A percentile compares a stretch with the other conserved stretches of the same genome.
Conservation (phyloP, 208 protist species). For the Novymonas esmeraldas region DNA sequence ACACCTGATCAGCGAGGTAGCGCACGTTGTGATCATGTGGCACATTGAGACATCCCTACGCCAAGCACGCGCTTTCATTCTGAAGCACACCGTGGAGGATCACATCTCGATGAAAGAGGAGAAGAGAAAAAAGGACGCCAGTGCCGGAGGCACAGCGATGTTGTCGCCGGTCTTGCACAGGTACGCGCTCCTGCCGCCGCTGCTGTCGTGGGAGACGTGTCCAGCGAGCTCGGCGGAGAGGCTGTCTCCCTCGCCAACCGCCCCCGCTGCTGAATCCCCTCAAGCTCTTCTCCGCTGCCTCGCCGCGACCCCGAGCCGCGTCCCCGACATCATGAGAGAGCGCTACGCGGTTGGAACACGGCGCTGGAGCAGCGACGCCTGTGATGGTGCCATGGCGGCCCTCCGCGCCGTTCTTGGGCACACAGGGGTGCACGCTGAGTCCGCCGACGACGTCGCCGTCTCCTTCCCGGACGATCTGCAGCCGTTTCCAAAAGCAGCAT, state of each 20-base stretch:
- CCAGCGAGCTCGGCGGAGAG: not conserved
- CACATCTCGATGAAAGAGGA: not conserved
- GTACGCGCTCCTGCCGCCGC: conserved; percentile 44
- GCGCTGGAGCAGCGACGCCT: not conserved
- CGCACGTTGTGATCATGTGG: conserved; percentile 83
- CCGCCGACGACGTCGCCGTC: too few relatives aligned
- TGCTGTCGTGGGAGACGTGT: conserved; percentile 26
- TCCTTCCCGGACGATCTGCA: too few relatives aligned
- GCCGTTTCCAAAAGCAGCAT: too few relatives aligned
- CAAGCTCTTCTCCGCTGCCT: conserved; percentile 6
- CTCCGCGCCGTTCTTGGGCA: not conserved
- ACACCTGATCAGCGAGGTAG: conserved; percentile 80
- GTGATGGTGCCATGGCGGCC: not conserved
- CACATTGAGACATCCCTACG: conserved; percentile 55
- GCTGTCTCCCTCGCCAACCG: too few relatives aligned
- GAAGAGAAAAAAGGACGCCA: not conserved
- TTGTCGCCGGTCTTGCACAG: conserved; percentile 19
- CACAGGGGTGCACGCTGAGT: not conserved
- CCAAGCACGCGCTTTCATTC: conserved; percentile 27
- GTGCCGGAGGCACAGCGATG: conserved; percentile 3
- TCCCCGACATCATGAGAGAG: conserved; percentile 1
- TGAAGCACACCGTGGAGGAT: conserved; percentile 7
- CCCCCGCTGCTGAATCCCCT: too few relatives aligned
- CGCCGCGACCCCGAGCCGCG: not conserved
- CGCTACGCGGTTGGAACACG: not conserved